Conservation (phyloP, 495 filamentous ascomycete species). For the Glarea lozoyensis region DNA sequence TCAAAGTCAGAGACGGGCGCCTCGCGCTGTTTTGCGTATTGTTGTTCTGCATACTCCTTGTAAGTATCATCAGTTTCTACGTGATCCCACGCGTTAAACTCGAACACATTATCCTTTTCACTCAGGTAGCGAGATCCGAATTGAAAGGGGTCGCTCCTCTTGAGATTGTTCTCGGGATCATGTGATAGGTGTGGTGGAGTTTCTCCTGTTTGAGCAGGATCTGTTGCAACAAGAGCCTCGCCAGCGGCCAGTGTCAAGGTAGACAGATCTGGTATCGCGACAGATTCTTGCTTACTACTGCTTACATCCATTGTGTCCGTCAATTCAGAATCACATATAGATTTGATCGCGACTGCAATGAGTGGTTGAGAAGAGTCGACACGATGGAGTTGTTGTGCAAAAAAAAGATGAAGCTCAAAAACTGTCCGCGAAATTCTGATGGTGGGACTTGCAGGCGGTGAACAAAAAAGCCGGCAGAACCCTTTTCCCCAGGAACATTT, state of each 20-base stretch:
- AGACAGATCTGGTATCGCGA: conserved; percentile 8
- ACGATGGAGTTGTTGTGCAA: background rate
- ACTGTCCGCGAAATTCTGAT: too few species aligned
- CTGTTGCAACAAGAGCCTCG: conserved; percentile 9
- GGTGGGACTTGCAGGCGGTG: too few species aligned
- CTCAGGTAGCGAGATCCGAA: conserved; percentile 86
- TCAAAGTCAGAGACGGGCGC: conserved; percentile 83
- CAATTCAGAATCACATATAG: too few species aligned
- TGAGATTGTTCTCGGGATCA: conserved; percentile 54
- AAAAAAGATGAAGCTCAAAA: too few species aligned
- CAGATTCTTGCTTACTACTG: conserved; percentile 6
- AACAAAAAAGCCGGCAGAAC: too few species aligned
- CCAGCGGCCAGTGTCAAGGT: conserved; percentile 12
- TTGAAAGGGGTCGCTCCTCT: conserved; percentile 84
- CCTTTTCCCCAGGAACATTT: too few species aligned
- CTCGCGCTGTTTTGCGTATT: conserved; percentile 73
- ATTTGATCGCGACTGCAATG: too few species aligned
- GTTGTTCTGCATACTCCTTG: conserved; percentile 67
- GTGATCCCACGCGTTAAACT: conserved; percentile 98
- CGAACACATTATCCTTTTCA: conserved; percentile 76
- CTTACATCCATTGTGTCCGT: too few species aligned
- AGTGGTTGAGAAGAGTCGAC: too few species aligned
- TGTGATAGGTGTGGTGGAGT: conserved; percentile 42
- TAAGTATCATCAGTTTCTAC: conserved; percentile 81
- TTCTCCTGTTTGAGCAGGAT: conserved; percentile 4